Percentiles rank a stretch among this genome's conserved stretches.
Conservation (phyloP, 2,329 filamentous ascomycete species). For the Aspergillus jensenii region DNA sequence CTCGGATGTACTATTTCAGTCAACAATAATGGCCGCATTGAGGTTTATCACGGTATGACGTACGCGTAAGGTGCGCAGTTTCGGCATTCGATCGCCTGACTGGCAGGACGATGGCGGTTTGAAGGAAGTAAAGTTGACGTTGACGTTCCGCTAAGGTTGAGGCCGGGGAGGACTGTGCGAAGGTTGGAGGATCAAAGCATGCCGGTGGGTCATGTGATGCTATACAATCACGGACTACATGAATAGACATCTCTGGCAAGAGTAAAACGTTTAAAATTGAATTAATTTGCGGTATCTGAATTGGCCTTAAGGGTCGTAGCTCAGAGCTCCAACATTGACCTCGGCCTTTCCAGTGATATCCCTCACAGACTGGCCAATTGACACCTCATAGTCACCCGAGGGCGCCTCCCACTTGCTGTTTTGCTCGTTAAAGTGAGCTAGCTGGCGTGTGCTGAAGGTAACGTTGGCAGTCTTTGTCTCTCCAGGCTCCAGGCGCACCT, state of each 20-base stretch:
- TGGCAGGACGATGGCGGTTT: too few species aligned
- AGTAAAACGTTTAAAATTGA: background rate
- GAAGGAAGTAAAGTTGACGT: too few species aligned
- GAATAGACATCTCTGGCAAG: background rate
- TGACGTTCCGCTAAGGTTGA: too few species aligned
- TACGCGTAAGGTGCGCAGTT: too few species aligned
- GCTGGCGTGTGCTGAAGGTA: background rate
- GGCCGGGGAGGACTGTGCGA: too few species aligned
- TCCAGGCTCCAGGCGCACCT: background rate
- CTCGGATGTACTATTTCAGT: background rate
- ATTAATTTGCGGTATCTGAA: too few species aligned
- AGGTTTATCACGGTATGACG: background rate
- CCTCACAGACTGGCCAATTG: conserved; percentile 4
- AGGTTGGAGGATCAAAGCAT: too few species aligned
- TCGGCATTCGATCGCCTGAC: too few species aligned
- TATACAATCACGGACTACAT: background rate
- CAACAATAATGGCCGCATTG: background rate
- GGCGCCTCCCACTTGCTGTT: conserved; percentile 3
- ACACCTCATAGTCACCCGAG: conserved; percentile 1
- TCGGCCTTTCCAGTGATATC: conserved; percentile 4
- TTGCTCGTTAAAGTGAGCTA: conserved; percentile 5
- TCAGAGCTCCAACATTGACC: background rate
- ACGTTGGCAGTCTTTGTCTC: conserved; percentile 4
- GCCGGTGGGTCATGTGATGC: too few species aligned
- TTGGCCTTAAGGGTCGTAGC: background rate